Evolutionary conservation across 352 stramenopile species (phyloP), one percentile per base, ranked within the genome.

Genomic region (Phytopythium boreale): DNA sequence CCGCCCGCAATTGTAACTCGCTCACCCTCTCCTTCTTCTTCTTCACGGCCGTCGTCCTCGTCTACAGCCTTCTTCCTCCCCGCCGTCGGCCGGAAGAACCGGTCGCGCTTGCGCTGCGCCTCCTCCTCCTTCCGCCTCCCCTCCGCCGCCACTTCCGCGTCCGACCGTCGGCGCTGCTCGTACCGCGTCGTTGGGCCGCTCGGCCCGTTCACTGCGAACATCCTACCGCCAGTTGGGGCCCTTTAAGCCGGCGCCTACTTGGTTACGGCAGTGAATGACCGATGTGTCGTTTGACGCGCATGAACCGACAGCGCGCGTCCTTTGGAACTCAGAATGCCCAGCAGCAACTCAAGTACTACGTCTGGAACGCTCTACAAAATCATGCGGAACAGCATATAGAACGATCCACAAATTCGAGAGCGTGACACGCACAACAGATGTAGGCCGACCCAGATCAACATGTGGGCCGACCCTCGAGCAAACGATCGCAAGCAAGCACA

Each of bases 181-280:
- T 82, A 53, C 20, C 81, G 76, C 41, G 61, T 71, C 31, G 81
- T 90, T 22, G 86, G 86, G 0, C 86, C 82, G 20, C 79, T 89
- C 9, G 84, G 84, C 0, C 86, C 84, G 68, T 93, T 95, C 43
- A 93, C 84, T 26, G 74, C 68, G 64, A 93, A 93, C 86, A 93
- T 95, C 22, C 22, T 3, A 2, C 10, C 46, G 43, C 20, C 43
- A 9, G 20, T 5, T 26, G 39, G 17, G 15, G 2, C 39, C 39
- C 29, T 7, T 20, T n/a, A 5, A 46, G 39, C 1, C 39, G 5
- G 11, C 46, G n/a, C 46, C 4, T 17, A 26, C 19, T 22, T 5
- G 43, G 11, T 15, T 5, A 47, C 3, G 22, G 19, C 2, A 12
- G 8, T 3, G 10, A 4, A 0, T 50, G 20, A 4, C 24, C 8